Evolutionary conservation across 805 yeast species (phyloP), one percentile per base, ranked within the genome.

Genomic region (Monosporozyma servazzii): DNA sequence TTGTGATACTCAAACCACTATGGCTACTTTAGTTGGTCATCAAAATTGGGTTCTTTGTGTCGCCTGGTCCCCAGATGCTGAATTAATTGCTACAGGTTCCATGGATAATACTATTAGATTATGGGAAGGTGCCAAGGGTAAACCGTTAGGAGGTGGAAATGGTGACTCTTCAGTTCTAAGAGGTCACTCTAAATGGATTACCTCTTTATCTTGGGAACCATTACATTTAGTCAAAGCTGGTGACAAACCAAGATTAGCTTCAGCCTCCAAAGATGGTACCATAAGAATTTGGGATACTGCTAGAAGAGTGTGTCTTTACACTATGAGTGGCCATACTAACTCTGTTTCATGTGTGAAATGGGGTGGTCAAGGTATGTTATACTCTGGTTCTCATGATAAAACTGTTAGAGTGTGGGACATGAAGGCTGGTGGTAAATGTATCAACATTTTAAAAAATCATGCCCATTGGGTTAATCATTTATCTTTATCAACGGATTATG

Each of bases 381-480:
- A 90, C 67, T 81, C 95, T 31, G 90, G 87, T 1, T 89, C 97
- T 8, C 98, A 93, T 63, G 99, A 93, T 68, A 91, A 90, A 64
- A 86, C 96, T 5, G 84, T 93, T 56, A 85, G 83, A 67, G 87
- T 86, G 1, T 93, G 99, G 99, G 91, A 87, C 62, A 68, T 68
- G 68, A 80, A 87, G 5, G 71, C 75, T 42, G 79, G 78, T 47
- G 98, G 97, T 30, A 79, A 78, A 58, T 80, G 95, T 58, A 74
- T 86, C 33, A 88, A 86, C 64, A 82, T 88, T 2, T 72, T 93
- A 57, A 83, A 82, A 65, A 78, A 93, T 44, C 99, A 93, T 66
- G 97, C 95, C 1, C 99, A 93, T 70, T 93, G 99, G 99, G 93
- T 93, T 47, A 93, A 93, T 66, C 98, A 91, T 69, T 73, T 93